phyloP scores from a whole-genome alignment of 495 filamentous ascomycete species.

The Parathielavia appendiculata region DNA sequence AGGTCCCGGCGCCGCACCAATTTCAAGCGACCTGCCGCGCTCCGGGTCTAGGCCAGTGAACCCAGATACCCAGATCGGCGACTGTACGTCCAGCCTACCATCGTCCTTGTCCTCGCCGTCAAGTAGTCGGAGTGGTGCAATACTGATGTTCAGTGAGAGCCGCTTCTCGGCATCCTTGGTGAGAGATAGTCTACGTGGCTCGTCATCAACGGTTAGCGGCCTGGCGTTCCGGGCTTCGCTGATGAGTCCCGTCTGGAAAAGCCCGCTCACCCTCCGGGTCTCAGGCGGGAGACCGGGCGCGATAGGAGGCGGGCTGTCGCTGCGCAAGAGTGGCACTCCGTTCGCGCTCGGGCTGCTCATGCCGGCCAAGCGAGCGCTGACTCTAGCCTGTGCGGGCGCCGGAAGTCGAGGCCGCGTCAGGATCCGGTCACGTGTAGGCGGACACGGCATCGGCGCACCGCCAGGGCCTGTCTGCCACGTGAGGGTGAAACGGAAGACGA shows the following conservation, averaged over 20 bases:
- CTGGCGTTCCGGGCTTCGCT: constrained; percentile 43
- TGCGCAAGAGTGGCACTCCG: constrained; percentile 18
- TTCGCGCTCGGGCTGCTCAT: background rate
- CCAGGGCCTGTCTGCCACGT: constrained; percentile 28
- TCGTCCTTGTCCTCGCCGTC: constrained; percentile 15
- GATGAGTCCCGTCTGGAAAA: constrained; percentile 40
- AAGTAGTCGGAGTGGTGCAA: constrained; percentile 10
- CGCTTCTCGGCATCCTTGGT: constrained; percentile 14
- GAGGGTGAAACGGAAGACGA: constrained; percentile 45
- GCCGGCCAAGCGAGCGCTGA: constrained; percentile 37
- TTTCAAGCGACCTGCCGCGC: background rate
- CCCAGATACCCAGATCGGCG: constrained; percentile 1
- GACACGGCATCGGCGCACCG: constrained; percentile 20
- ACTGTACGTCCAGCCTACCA: constrained; percentile 3
- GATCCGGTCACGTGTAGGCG: constrained; percentile 35
- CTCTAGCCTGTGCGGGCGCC: constrained; percentile 56
- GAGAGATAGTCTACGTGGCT: constrained; percentile 1
- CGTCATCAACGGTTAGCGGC: constrained; percentile 21
- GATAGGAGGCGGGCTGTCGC: constrained; percentile 36
- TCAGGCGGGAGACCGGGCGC: constrained; percentile 39
- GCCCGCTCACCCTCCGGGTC: constrained; percentile 42
- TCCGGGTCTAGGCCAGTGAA: constrained; percentile 21
- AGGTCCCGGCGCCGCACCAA: background rate
- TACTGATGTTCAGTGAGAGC: constrained; percentile 23
- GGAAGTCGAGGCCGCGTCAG: constrained; percentile 74